A percentile compares a stretch with the other conserved stretches of the same genome.
Conservation (phyloP, 176 grass and related monocot genomes). For the Chrysopogon serrulatus region DNA sequence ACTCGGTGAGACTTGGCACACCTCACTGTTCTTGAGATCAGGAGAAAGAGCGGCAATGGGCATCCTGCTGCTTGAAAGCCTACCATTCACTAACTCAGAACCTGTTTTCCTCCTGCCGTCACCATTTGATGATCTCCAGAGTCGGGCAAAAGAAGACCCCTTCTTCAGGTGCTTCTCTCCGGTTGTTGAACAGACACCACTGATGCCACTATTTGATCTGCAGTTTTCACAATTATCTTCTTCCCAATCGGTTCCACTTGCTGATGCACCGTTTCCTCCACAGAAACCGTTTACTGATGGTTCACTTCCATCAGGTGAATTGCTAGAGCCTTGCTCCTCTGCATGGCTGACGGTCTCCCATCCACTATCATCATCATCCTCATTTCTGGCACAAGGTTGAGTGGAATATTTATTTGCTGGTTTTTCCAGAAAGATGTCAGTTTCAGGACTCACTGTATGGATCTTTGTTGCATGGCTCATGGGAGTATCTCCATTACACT, state of each 20-base stretch:
- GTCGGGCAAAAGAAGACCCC: conserved; percentile 41
- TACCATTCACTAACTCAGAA: conserved; percentile 9
- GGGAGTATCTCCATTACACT: conserved; percentile 32
- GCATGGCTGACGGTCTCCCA: conserved; percentile 59
- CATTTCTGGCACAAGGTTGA: conserved; percentile 29
- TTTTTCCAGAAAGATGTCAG: conserved; percentile 48
- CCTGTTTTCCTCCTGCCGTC: conserved; percentile 34
- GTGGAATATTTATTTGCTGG: conserved; percentile 32
- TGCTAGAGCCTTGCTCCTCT: conserved; percentile 54
- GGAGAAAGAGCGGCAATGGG: conserved; percentile 38
- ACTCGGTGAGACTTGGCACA: conserved; percentile 47
- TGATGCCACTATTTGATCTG: conserved; percentile 38
- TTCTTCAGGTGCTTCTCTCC: conserved; percentile 53
- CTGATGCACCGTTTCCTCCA: conserved; percentile 44
- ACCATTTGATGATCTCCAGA: conserved; percentile 71
- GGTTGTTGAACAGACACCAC: conserved; percentile 55
- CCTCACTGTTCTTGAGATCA: conserved; percentile 39
- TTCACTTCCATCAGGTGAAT: conserved; percentile 65
- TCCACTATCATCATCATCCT: conserved; percentile 54
- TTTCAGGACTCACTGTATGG: conserved; percentile 58
- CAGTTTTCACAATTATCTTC: conserved; percentile 46
- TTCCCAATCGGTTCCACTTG: conserved; percentile 48
- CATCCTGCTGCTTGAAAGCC: conserved; percentile 46
- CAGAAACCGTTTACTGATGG: conserved; percentile 59
- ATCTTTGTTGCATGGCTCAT: conserved; percentile 39